Percentiles rank a stretch among this genome's conserved stretches.
Conservation (phyloP, 106 monocot genomes). For the Platanthera zijinensis region DNA sequence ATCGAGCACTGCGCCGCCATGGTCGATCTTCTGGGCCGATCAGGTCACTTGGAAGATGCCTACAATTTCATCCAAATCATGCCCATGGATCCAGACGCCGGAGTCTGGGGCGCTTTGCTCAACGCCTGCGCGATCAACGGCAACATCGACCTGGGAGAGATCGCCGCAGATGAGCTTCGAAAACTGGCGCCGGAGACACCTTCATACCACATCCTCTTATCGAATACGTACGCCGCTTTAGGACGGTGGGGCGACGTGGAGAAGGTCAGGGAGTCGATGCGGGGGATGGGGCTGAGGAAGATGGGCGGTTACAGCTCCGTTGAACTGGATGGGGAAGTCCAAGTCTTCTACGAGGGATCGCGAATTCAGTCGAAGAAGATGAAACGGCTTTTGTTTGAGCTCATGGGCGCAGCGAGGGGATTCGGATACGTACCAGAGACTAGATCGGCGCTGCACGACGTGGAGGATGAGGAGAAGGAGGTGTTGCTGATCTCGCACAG, state of each 20-base stretch:
- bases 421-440: conserved; percentile 18
- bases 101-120: conserved; percentile 51
- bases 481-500: conserved; percentile 17
- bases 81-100: conserved; percentile 33
- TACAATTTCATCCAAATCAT: conserved; percentile 32
- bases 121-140: conserved; percentile 15
- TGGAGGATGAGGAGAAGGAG: conserved; percentile 34
- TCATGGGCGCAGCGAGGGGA: neutral
- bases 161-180: conserved; percentile 19
- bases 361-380: conserved; percentile 8
- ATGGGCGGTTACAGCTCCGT: conserved; percentile 20
- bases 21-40: conserved; percentile 50
- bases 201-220: conserved; percentile 23
- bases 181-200: conserved; percentile 10
- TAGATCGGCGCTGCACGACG: conserved; percentile 20
- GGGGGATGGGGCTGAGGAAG: conserved; percentile 11
- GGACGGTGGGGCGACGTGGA: conserved; percentile 22
- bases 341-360: conserved; percentile 28
- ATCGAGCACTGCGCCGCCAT: conserved; percentile 55
- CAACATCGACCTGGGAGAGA: conserved; percentile 14
- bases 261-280: conserved; percentile 19
- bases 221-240: conserved; percentile 19
- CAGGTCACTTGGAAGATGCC: conserved; percentile 32
- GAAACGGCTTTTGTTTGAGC: conserved; percentile 12
- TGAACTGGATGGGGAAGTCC: conserved; percentile 18